These are phyloP conservation scores for Agrostemma githago DNA, from an alignment of 148 eudicot genomes.

Conservation along the genomic window DNA sequence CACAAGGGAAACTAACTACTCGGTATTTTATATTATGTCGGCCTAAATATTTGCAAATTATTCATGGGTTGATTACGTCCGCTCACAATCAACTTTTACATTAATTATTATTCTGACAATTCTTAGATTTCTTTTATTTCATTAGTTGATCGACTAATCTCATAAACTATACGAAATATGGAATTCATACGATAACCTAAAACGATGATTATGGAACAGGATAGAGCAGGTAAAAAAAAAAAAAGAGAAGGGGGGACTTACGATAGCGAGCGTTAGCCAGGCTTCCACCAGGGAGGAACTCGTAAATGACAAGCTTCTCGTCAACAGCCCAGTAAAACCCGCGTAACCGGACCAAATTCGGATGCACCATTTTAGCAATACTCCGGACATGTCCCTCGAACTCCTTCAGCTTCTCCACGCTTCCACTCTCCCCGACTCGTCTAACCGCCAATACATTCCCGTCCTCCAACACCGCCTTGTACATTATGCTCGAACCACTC, in stretches of 20 bases:
- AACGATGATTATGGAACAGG: no score
- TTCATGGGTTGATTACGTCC: no score
- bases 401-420: constrained; percentile 61
- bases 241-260: constrained; percentile 28
- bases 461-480: constrained; percentile 86
- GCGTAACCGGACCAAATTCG: constrained; percentile 75
- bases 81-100: no score
- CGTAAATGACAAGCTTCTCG: constrained; percentile 84
- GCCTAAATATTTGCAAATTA: no score
- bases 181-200: no score
- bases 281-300: constrained; percentile 82
- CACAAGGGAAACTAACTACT: no score
- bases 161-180: no score
- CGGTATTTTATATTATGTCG: no score
- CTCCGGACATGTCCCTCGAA: constrained; percentile 70
- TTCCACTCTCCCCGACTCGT: constrained; percentile 56
- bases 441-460: constrained; percentile 73
- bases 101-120: no score
- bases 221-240: no score
- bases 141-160: no score
- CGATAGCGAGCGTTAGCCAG: constrained; percentile 89
- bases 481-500: constrained; percentile 79
- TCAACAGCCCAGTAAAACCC: constrained; percentile 88
- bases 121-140: no score
- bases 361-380: constrained; percentile 71